Conservation (phyloP, 768 basidiomycete genomes). For the Galerina sulciceps region DNA sequence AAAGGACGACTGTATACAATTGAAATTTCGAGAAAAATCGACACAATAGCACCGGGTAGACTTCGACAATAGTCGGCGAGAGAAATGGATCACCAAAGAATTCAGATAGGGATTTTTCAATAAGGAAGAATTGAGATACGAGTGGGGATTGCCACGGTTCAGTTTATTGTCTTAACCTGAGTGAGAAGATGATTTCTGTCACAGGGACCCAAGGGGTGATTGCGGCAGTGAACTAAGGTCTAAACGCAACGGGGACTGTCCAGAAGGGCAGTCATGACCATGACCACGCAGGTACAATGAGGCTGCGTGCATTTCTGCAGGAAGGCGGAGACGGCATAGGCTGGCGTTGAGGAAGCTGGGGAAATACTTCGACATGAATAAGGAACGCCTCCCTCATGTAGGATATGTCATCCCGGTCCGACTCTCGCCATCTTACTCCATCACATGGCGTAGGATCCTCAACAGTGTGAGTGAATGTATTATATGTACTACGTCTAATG, state of each 20-base stretch:
- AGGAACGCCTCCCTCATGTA: slow-evolving; percentile 2
- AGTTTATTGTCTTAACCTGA: slow-evolving; percentile 31
- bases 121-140: slow-evolving; percentile 19
- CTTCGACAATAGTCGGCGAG: slow-evolving; percentile 9
- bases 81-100: slow-evolving; percentile 8
- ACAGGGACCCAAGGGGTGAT: slow-evolving; percentile 16
- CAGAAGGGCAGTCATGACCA: slow-evolving; percentile 20
- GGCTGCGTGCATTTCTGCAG: slow-evolving; percentile 21
- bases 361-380: slow-evolving; percentile 1
- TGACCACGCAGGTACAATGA: slow-evolving; percentile 34
- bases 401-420: slow-evolving; percentile 1
- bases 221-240: slow-evolving; percentile 18
- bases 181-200: slow-evolving; percentile 31
- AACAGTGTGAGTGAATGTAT: not conserved
- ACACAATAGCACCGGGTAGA: slow-evolving; percentile 1
- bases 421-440: slow-evolving; percentile 1
- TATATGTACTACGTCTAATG: not conserved
- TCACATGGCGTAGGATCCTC: slow-evolving; percentile 10
- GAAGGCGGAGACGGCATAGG: not conserved
- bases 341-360: slow-evolving; percentile 1
- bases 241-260: slow-evolving; percentile 1
- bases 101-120: not conserved
- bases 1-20: not conserved
- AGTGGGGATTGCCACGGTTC: slow-evolving; percentile 27
- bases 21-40: not conserved